A percentile compares a stretch with the other conserved stretches of the same genome.
These are phyloP conservation scores for Irpex sp. DNA, from an alignment of 1,284 basidiomycete genomes.

Conservation along the genomic window DNA sequence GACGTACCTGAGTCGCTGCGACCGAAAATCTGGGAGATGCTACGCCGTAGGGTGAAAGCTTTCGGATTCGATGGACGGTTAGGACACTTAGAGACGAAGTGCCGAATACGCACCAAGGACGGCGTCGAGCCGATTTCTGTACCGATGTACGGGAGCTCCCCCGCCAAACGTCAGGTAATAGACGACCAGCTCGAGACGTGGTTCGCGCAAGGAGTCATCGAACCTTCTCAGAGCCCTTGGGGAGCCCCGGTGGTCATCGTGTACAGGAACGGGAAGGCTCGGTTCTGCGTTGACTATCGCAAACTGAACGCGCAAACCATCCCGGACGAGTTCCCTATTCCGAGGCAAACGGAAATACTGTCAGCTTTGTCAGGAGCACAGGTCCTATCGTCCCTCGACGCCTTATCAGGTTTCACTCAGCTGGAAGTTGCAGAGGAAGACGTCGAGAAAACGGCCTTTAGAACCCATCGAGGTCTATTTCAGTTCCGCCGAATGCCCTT, in stretches of 20 bases:
- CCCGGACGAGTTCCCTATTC: constrained; percentile 38
- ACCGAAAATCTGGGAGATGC: background rate
- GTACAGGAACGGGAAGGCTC: constrained; percentile 30
- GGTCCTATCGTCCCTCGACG: constrained; percentile 32
- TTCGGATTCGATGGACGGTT: background rate
- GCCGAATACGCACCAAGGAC: background rate
- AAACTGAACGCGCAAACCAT: constrained; percentile 27
- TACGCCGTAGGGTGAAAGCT: background rate
- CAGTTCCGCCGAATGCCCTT: too few relatives aligned
- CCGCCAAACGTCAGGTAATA: constrained; percentile 27
- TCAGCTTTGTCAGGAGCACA: constrained; percentile 28
- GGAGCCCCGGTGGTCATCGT: constrained; percentile 28
- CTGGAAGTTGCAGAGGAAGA: constrained; percentile 26
- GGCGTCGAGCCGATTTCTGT: constrained; percentile 15
- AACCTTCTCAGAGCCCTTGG: constrained; percentile 30
- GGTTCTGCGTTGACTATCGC: constrained; percentile 3
- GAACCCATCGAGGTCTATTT: constrained; percentile 27
- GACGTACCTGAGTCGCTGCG: background rate
- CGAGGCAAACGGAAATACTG: constrained; percentile 33
- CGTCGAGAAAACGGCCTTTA: constrained; percentile 33
- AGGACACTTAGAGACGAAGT: background rate
- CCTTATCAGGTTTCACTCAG: constrained; percentile 37
- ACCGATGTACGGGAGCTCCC: constrained; percentile 24
- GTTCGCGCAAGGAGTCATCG: constrained; percentile 26
- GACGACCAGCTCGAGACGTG: constrained; percentile 27